Evolutionary conservation across 2,329 filamentous ascomycete genomes (phyloP), one percentile per base, ranked within the genome.

Genomic region (Cyphellophora europaea): DNA sequence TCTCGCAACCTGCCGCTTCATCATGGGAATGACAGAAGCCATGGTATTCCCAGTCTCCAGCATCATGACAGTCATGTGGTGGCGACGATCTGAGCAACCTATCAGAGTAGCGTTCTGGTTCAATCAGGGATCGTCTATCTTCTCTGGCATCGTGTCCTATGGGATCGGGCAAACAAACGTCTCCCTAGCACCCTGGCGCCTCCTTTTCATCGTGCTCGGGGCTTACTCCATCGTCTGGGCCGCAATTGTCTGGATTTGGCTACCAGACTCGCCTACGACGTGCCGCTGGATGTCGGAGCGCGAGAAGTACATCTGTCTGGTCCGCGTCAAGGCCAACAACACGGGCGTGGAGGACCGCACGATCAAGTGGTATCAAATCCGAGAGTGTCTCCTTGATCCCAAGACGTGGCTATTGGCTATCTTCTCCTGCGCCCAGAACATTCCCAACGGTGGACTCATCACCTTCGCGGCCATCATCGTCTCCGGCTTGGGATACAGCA

Each of bases 1-100:
- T 2, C 72, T 75, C 0, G 67, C 82, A 13, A 74, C 73, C 1
- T 68, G 82, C 19, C 70, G 80, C 0, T 77, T 82, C 52, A 73
- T 83, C 46, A 65, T 82, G 1, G 27, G 27, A 12, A 29, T 29
- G 6, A n/a, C 23, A 10, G 44, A 47, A 17, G 33, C 34, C 6
- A 28, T 30, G 13, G 30, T 45, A 10, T 18, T 33, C n/a, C 43
- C 43, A 4, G 25, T 14, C 6, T 63, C 61, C 11, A 19, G 6
- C 19, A 30, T 44, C 29, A 10, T 44, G 5, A 38, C 27, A 8
- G 28, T 27, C 6, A 38, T 38, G 35, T 44, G 41, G 38, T 44
- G 35, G 35, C 36, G n/a, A 13, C 36, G 16, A 5, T 28, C 28
- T 8, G 35, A 44, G 27, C 41, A 44, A 19, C 41, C 38, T 5